Evolutionary conservation across 1,139 yeast species (phyloP), one percentile per base, ranked within the genome.

Genomic region (Hemisphaericaspora xylofermentans): DNA sequence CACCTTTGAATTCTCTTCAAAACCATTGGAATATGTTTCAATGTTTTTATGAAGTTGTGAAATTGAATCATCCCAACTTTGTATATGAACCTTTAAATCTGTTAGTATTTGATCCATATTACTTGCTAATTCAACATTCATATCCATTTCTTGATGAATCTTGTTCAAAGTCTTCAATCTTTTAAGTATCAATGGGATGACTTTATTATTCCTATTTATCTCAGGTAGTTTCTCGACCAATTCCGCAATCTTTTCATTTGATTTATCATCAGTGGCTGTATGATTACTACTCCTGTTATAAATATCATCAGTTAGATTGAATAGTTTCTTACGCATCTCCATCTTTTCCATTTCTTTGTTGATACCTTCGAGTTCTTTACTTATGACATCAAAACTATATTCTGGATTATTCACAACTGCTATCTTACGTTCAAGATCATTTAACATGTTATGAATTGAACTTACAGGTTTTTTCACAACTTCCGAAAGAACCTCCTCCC

Each of bases 121-220:
- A 7, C 50, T 50, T 6, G 64, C 57, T n/a, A 62, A 56, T 4
- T 52, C 49, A 4, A 66, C 58, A 7, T 62, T 51, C 17, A 49
- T 55, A 7, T 65, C 65, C 27, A 67, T 44, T 18, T 70, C 74
- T 5, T 66, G 50, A 51, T 80, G 84, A 2, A 78, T 60, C 0
- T 54, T 57, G 43, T 71, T 67, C 36, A 80, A 59, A 0, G 74
- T 58, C 43, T 71, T 67, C 25, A 81, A 58, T 31, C 87, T 57
- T 12, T 58, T 51, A 2, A 75, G 41, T 1, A 79, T 41, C 3
- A 59, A 52, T 0, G 84, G 83, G 1, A 78, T 56, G 2, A 58
- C 48, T 6, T 53, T 47, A 14, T 60, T 60, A 29, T 69, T 58
- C 1, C 50, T 51, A 27, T 67, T 68, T n/a, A 78, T 57, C 1